Evolutionary conservation across 2,329 filamentous ascomycete species (phyloP), one percentile per base, ranked within the genome.

Genomic region (Sordariomycetes sp.): DNA sequence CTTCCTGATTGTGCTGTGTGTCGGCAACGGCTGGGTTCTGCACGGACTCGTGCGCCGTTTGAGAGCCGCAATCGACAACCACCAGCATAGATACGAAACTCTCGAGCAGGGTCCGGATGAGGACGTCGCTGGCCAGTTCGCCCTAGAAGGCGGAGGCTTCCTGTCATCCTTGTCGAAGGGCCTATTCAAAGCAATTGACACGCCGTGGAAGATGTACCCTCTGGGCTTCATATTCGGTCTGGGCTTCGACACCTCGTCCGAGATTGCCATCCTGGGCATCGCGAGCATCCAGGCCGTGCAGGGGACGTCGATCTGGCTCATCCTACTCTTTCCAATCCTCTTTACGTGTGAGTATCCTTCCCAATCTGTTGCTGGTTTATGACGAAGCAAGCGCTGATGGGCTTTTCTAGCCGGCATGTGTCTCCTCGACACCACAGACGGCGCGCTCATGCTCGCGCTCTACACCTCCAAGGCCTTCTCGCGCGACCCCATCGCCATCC

Each of bases 191-290:
- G 63, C 93, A 17, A 68, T 82, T 21, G 75, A 82, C 46, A 61
- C 73, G 5, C 82, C 85, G 0, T 96, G 90, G 90, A 96, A 96
- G 57, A 94, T 94, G 87, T 92, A 93, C 45, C 87, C 86, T 0
- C 64, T 94, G 0, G 90, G 90, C 0, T 70, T 96, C 0, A 63
- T 96, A 5, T 96, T 90, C 49, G 92, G 90, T 0, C 67, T 96
- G 1, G 92, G 90, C 0, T 96, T 98, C 53, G 92, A 96, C 53
- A 96, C 92, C 0, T 93, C 84, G 26, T 94, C 86, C 7, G 90
- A 98, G 55, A 85, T 96, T 48, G 90, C 92, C 0, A 70, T 98
- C 7, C 61, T 98, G 1, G 92, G 90, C 1, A 94, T 96, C 42
- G 83, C 86, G 0, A 87, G 83, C 20, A 78, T 98, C 2, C 83